Evolutionary conservation across 768 basidiomycete species (phyloP).

Genomic region (Termitomyces sp.): DNA sequence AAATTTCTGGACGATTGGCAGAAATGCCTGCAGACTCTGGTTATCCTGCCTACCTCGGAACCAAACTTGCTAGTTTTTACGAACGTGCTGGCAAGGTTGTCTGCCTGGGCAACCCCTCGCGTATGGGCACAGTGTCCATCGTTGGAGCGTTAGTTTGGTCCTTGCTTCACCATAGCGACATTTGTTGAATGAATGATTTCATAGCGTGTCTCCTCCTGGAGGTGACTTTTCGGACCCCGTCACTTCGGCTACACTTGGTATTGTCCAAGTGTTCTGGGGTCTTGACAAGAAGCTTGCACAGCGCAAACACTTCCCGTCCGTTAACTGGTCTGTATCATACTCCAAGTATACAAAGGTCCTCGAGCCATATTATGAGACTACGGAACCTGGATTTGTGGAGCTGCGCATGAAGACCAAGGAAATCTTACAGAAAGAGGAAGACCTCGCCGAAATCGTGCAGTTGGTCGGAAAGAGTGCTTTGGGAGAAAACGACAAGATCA

Average conservation of each 20-base stretch:
- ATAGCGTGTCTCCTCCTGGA: slow-evolving; percentile 94
- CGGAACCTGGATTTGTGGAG: slow-evolving; percentile 93
- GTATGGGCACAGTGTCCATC: slow-evolving; percentile 94
- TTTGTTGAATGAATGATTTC: slow-evolving; percentile 10
- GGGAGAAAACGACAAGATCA: slow-evolving; percentile 97
- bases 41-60: slow-evolving; percentile 94
- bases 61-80: slow-evolving; percentile 97
- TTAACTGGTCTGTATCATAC: slow-evolving; percentile 99
- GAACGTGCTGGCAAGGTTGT: slow-evolving; percentile 96
- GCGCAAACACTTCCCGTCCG: slow-evolving; percentile 99
- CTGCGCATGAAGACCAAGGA: slow-evolving; percentile 90
- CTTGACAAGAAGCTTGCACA: slow-evolving; percentile 99
- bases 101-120: slow-evolving; percentile 82
- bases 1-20: slow-evolving; percentile 97
- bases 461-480: slow-evolving; percentile 98
- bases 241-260: slow-evolving; percentile 94
- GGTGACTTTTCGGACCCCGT: slow-evolving; percentile 99
- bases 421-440: slow-evolving; percentile 97
- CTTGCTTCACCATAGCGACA: neutral
- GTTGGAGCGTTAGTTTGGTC: slow-evolving; percentile 85
- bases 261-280: slow-evolving; percentile 99
- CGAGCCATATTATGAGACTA: slow-evolving; percentile 87
- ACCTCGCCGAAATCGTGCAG: slow-evolving; percentile 97
- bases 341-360: slow-evolving; percentile 97
- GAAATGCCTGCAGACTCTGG: slow-evolving; percentile 99